phyloP scores from a whole-genome alignment of 371 early-diverging fungal species.

The Mucor velutinosus region DNA sequence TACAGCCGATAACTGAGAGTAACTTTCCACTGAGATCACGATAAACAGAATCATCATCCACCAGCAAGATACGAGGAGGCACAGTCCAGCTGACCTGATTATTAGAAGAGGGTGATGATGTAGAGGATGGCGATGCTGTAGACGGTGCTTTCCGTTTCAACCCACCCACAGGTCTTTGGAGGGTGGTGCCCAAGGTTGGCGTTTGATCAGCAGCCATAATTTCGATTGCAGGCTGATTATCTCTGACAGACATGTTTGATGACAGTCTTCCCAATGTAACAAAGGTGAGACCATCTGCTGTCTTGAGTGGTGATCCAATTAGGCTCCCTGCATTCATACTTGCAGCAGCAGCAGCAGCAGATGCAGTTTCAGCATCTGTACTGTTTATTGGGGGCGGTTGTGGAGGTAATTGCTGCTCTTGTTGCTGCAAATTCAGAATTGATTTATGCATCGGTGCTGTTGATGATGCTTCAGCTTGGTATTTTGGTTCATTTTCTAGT shows the following conservation, averaged over 20 bases:
- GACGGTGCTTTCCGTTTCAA: constrained; percentile 18
- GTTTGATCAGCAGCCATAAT: constrained; percentile 36
- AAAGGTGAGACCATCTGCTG: constrained; percentile 51
- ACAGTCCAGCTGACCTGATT: constrained; percentile 56
- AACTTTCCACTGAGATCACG: constrained; percentile 65
- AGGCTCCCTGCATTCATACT: constrained; percentile 50
- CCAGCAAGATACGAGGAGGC: constrained; percentile 73
- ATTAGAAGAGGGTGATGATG: constrained; percentile 8
- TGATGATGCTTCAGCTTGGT: neutral
- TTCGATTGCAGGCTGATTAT: constrained; percentile 41
- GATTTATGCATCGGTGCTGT: constrained; percentile 8
- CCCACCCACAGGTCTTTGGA: constrained; percentile 8
- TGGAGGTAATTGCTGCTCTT: neutral
- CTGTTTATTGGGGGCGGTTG: neutral
- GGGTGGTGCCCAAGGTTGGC: constrained; percentile 7
- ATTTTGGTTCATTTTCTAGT: neutral
- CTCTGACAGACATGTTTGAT: constrained; percentile 36
- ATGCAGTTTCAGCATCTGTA: constrained; percentile 12
- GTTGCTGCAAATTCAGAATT: neutral
- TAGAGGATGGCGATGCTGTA: constrained; percentile 11
- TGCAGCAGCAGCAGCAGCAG: constrained; percentile 44
- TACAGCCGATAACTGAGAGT: constrained; percentile 70
- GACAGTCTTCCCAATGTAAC: constrained; percentile 51
- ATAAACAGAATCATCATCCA: constrained; percentile 78
- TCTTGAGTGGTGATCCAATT: constrained; percentile 43